These are phyloP conservation scores for Tricladium varicosporioides DNA, from an alignment of 2,329 filamentous ascomycete species.

Conservation along the genomic window DNA sequence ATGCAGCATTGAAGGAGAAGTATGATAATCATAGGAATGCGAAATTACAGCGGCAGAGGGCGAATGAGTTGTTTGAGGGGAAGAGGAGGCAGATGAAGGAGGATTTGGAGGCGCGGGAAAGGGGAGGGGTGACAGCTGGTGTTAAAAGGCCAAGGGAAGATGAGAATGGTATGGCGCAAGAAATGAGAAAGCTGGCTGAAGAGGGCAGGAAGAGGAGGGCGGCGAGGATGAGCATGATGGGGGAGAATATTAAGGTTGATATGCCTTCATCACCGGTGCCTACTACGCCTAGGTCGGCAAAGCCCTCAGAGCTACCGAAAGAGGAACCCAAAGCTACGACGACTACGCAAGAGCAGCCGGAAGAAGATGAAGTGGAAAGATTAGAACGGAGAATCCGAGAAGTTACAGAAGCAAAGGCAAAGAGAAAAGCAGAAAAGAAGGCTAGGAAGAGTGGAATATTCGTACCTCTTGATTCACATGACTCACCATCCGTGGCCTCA, in stretches of 20 bases:
- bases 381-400: slow-evolving; percentile 44
- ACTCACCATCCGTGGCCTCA: slow-evolving; percentile 17
- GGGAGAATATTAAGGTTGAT: slow-evolving; percentile 20
- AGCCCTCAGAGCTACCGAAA: background rate
- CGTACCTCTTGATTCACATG: slow-evolving; percentile 24
- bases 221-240: slow-evolving; percentile 44
- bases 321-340: slow-evolving; percentile 4
- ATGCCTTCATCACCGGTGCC: slow-evolving; percentile 19
- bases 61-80: slow-evolving; percentile 71
- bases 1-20: slow-evolving; percentile 65
- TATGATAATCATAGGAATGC: slow-evolving; percentile 79
- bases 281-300: slow-evolving; percentile 13
- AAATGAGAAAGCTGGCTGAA: slow-evolving; percentile 51
- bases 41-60: slow-evolving; percentile 64
- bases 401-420: slow-evolving; percentile 39
- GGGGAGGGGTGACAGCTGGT: slow-evolving; percentile 47
- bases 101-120: slow-evolving; percentile 78
- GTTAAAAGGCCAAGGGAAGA: slow-evolving; percentile 57
- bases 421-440: slow-evolving; percentile 35
- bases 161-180: slow-evolving; percentile 45
- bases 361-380: slow-evolving; percentile 43
- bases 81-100: slow-evolving; percentile 76
- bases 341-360: slow-evolving; percentile 23
- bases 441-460: slow-evolving; percentile 38
- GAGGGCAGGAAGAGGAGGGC: slow-evolving; percentile 49